A percentile compares a stretch with the other conserved stretches of the same genome.
These are phyloP conservation scores for Astrothelium macrocarpum DNA, from an alignment of 495 filamentous ascomycete genomes.

Conservation along the genomic window DNA sequence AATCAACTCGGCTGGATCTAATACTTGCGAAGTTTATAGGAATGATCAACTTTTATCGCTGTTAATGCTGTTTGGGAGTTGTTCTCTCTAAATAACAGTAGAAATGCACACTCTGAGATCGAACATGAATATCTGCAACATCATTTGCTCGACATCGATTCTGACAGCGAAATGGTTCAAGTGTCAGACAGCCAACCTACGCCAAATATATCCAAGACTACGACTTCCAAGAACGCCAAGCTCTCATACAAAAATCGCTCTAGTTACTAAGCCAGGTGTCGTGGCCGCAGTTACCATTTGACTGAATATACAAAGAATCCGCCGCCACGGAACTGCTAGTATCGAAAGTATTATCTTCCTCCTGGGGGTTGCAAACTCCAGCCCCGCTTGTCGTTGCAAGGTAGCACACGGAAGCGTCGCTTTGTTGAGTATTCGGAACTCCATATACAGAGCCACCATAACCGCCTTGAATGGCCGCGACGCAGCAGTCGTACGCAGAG, in stretches of 20 bases:
- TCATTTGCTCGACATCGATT: no score
- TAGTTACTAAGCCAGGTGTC: neutral
- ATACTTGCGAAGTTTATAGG: no score
- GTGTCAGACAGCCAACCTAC: no score
- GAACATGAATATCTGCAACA: no score
- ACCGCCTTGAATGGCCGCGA: neutral
- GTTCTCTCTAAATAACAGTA: no score
- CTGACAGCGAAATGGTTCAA: no score
- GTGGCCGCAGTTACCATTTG: neutral
- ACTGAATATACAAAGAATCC: neutral
- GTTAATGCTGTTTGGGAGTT: no score
- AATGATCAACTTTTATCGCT: no score
- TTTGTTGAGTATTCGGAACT: neutral
- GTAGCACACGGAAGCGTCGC: neutral
- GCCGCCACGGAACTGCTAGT: neutral
- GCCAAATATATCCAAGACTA: neutral
- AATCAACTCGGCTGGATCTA: no score
- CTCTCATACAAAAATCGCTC: neutral
- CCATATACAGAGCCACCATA: neutral
- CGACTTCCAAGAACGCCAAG: neutral
- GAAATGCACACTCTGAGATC: no score
- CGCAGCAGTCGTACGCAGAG: neutral
- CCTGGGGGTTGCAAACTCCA: slow-evolving; percentile 3
- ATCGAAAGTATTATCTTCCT: neutral
- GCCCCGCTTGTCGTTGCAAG: neutral